These are phyloP conservation scores for Elaeagnus macrophylla DNA, from an alignment of 306 rosid genomes.

Conservation along the genomic window DNA sequence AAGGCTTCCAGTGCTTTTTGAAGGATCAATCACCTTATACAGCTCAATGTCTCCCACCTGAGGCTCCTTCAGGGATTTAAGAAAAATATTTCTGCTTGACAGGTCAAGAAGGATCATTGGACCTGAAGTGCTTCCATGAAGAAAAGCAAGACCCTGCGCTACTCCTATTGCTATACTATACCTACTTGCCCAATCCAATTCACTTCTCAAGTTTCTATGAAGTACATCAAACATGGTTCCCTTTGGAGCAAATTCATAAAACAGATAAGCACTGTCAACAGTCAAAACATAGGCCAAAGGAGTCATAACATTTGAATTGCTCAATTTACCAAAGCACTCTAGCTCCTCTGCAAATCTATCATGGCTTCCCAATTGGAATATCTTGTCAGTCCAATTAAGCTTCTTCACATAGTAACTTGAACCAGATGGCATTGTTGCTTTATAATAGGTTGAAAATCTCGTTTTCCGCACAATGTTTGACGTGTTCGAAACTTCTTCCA, in stretches of 20 bases:
- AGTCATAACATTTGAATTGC: conserved; percentile 86
- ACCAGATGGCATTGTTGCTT: conserved; percentile 67
- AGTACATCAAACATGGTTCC: conserved; percentile 70
- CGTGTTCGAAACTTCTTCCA: conserved; percentile 52
- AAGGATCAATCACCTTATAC: conserved; percentile 72
- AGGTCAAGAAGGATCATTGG: conserved; percentile 78
- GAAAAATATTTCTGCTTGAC: conserved; percentile 67
- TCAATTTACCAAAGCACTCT: conserved; percentile 56
- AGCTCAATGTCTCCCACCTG: conserved; percentile 85
- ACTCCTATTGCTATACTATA: conserved; percentile 81
- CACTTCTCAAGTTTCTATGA: conserved; percentile 40
- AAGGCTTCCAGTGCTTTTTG: conserved; percentile 76
- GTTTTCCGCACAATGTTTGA: conserved; percentile 59
- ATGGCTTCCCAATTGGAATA: conserved; percentile 48
- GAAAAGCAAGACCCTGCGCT: conserved; percentile 89
- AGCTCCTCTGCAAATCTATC: conserved; percentile 50
- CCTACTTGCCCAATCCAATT: conserved; percentile 82
- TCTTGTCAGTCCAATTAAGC: conserved; percentile 73
- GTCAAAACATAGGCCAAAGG: conserved; percentile 73
- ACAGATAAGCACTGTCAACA: conserved; percentile 48
- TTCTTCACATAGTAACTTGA: conserved; percentile 68
- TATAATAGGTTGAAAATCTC: conserved; percentile 73
- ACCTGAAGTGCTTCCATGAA: conserved; percentile 60
- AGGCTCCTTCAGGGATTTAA: conserved; percentile 92
- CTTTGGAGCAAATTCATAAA: conserved; percentile 59